phyloP scores from a whole-genome alignment of 202 grass and related monocot genomes.

The Elaeis oleifera region DNA sequence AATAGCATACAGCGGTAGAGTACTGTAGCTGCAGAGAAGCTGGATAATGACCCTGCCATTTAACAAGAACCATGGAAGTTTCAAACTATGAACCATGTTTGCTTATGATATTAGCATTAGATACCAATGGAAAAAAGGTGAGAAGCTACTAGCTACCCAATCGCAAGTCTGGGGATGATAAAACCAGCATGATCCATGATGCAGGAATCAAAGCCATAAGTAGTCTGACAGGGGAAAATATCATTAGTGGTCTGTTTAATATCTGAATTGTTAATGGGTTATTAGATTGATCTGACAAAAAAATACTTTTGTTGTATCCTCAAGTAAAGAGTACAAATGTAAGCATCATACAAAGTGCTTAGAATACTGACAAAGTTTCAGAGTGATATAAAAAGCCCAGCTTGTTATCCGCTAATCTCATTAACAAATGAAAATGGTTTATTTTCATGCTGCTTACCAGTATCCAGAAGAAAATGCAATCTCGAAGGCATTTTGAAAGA shows the following conservation, averaged over 20 bases:
- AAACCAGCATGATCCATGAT: slow-evolving; percentile 76
- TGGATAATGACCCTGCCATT: slow-evolving; percentile 45
- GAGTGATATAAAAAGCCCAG: no score
- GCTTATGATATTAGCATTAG: no score
- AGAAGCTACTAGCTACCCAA: not conserved
- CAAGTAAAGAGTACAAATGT: no score
- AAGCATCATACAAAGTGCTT: no score
- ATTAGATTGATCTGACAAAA: no score
- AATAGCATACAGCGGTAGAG: slow-evolving; percentile 65
- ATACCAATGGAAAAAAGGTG: not conserved
- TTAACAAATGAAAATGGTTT: no score
- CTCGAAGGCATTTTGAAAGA: slow-evolving; percentile 96
- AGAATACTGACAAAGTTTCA: no score
- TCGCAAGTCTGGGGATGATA: slow-evolving; percentile 55
- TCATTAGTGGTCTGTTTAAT: no score
- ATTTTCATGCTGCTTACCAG: slow-evolving; percentile 39
- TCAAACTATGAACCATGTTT: not conserved
- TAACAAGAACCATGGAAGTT: not conserved
- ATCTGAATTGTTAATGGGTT: no score
- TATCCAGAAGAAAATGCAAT: slow-evolving; percentile 98
- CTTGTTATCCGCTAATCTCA: no score
- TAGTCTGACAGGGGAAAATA: slow-evolving; percentile 36
- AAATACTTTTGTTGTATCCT: no score
- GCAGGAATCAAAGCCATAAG: slow-evolving; percentile 81
- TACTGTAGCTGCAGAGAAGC: slow-evolving; percentile 79